Base-by-base conservation (phyloP, 169 alveolate genomes). In the Cryptosporidium canis region DNA sequence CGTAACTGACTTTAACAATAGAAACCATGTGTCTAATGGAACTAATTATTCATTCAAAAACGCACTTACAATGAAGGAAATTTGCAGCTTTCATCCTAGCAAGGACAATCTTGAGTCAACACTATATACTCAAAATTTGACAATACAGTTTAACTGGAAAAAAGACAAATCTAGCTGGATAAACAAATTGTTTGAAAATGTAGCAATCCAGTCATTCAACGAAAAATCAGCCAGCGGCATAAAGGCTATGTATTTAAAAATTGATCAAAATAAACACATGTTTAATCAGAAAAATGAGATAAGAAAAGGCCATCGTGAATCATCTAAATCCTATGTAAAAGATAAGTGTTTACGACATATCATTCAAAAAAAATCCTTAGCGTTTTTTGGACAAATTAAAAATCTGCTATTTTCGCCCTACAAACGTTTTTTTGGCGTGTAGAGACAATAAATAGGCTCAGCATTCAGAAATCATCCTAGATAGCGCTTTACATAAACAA, bases 141-240 rank as follows among this genome's bases (percentile, higher is more conserved):
- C 43, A 24, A 45, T 68, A 18, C 21, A 31, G 18, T 21, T 68
- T 8, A n/a, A 39, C 24, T 21, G 44, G 11, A 11, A 3, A 18
- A 48, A 35, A 68, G 14, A 47, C 27, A 29, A 68, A 45, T 24
- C 9, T 18, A 68, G 47, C 4, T 16, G 39, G 18, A 44, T 68
- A 21, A 68, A 48, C 31, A 68, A 44, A 45, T 21, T 21, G 24
- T 41, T 68, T 45, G 66, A 47, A 29, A 68, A 45, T 18, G 33
- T 45, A 68, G 1, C 37, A 24, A 31, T 35, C 1, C 9, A 68
- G n/a, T 45, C 27, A 47, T 8, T 68, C 18, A 29, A 68, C 33
- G 83, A 68, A 37, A 68, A 68, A 33, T 68, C 83, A 27, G 8
- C 5, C 3, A 18, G 58, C 47, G 83, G 83, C 18, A 41, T 68